Conservation (phyloP, 495 filamentous ascomycete species). For the Talaromyces thailandensis region DNA sequence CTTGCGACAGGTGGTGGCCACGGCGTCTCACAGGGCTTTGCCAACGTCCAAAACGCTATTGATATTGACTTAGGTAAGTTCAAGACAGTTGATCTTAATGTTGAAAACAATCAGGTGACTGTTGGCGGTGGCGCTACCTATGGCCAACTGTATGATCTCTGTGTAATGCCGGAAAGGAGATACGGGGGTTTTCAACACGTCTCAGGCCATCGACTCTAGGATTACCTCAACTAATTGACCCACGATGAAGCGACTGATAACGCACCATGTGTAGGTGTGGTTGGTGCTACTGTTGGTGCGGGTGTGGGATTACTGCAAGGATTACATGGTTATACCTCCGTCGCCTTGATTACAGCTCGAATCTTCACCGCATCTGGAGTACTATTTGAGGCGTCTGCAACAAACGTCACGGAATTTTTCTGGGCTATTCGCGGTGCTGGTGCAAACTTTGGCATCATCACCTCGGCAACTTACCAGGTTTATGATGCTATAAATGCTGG, state of each 20-base stretch:
- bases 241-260: slow-evolving; percentile 14
- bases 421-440: slow-evolving; percentile 26
- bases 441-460: slow-evolving; percentile 41
- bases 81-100: slow-evolving; percentile 12
- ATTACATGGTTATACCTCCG: slow-evolving; percentile 24
- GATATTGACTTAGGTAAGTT: slow-evolving; percentile 24
- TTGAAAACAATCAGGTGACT: slow-evolving; percentile 8
- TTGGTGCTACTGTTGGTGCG: slow-evolving; percentile 30
- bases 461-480: slow-evolving; percentile 23
- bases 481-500: slow-evolving; percentile 18
- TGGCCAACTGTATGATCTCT: slow-evolving; percentile 13
- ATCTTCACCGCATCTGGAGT: slow-evolving; percentile 23
- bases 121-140: slow-evolving; percentile 15
- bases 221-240: neutral
- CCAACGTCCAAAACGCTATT: slow-evolving; percentile 14
- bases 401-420: slow-evolving; percentile 33
- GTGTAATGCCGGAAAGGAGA: slow-evolving; percentile 17
- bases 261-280: slow-evolving; percentile 19
- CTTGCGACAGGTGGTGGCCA: slow-evolving; percentile 26
- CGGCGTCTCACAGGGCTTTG: slow-evolving; percentile 13
- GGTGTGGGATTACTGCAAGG: slow-evolving; percentile 28
- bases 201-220: neutral
- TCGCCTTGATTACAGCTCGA: slow-evolving; percentile 20
- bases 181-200: slow-evolving; percentile 15
- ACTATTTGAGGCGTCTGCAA: slow-evolving; percentile 20